phyloP scores from a whole-genome alignment of 2,329 filamentous ascomycete species.

The Sclerotinia borealis region DNA sequence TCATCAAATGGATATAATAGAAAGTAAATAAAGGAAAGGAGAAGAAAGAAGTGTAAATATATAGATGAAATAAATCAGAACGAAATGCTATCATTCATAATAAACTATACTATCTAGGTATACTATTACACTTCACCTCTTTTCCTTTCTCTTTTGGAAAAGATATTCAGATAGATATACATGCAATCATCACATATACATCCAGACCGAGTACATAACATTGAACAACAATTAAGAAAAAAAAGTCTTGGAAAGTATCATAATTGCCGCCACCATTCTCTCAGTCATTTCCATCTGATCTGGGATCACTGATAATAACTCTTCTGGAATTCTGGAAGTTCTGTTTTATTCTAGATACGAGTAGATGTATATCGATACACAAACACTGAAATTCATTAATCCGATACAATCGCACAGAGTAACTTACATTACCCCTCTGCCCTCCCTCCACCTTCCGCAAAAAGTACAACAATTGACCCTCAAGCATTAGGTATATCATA shows the following conservation, averaged over 20 bases:
- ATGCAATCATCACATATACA: background rate
- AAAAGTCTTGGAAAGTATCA: background rate
- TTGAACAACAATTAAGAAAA: background rate
- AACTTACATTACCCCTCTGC: no score
- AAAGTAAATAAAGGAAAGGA: no score
- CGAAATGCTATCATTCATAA: no score
- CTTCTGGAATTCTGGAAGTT: background rate
- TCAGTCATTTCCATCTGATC: background rate
- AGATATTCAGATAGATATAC: background rate
- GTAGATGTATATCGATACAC: background rate
- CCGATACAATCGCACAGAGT: background rate
- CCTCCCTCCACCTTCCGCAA: background rate
- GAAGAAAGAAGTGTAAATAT: no score
- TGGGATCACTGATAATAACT: no score
- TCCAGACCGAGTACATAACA: no score
- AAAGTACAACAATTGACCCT: background rate
- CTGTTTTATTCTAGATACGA: no score
- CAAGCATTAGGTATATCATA: background rate
- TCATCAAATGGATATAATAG: no score
- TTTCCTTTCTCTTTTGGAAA: background rate
- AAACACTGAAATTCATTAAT: background rate
- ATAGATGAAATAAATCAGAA: no score
- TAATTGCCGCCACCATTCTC: background rate
- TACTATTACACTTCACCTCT: background rate
- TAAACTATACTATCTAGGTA: no score